phyloP scores from a whole-genome alignment of 1,139 yeast species.

The Debaryomyces subglobosus region DNA sequence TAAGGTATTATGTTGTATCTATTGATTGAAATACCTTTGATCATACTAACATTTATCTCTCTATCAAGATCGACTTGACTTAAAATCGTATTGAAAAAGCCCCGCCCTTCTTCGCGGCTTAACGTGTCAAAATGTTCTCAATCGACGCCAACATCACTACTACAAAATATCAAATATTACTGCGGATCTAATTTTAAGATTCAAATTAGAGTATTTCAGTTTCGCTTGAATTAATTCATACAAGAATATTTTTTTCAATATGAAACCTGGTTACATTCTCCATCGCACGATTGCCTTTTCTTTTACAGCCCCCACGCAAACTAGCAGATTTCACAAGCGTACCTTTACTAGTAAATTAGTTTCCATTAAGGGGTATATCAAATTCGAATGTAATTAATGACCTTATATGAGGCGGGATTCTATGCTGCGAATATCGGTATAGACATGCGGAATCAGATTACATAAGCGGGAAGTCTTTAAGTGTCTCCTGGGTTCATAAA shows the following conservation, averaged over 20 bases:
- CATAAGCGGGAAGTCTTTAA: not conserved
- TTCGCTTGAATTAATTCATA: too few relatives aligned
- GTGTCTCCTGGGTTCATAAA: not conserved
- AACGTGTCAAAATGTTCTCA: not conserved
- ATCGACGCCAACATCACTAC: not conserved
- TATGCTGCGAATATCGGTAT: constrained; percentile 3
- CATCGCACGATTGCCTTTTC: not conserved
- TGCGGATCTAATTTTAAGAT: not conserved
- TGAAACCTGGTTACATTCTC: not conserved
- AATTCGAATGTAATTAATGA: not conserved
- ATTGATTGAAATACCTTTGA: too few relatives aligned
- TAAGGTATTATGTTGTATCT: not conserved
- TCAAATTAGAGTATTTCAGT: too few relatives aligned
- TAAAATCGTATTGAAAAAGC: not conserved
- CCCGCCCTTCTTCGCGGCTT: not conserved
- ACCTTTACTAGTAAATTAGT: not conserved
- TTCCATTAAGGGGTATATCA: not conserved
- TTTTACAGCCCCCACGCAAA: not conserved
- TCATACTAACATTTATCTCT: too few relatives aligned
- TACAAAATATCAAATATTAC: not conserved
- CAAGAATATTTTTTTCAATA: not conserved
- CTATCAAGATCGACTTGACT: not conserved
- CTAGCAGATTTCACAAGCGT: not conserved
- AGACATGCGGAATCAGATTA: not conserved
- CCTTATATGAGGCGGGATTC: not conserved